phyloP scores from a whole-genome alignment of 2,329 filamentous ascomycete species.

The Beauveria sp. region DNA sequence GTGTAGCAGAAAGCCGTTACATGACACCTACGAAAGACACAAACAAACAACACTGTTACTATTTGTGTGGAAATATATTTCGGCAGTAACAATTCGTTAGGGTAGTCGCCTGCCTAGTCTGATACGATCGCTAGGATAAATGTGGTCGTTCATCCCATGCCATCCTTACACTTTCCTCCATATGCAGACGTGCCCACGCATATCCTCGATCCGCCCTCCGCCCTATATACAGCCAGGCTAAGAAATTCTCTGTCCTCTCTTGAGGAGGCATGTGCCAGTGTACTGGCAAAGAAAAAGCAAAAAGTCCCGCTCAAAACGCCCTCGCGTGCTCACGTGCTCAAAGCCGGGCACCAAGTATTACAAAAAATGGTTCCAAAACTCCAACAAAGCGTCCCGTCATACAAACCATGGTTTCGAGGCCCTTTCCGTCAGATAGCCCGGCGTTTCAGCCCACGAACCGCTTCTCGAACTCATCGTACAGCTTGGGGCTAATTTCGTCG shows the following conservation, averaged over 20 bases:
- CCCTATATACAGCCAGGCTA: neutral
- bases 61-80: neutral
- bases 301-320: conserved; percentile 7
- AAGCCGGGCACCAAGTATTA: neutral
- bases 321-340: neutral
- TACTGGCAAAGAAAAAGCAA: neutral
- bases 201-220: neutral
- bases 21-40: neutral
- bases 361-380: neutral
- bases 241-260: neutral
- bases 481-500: conserved; percentile 89
- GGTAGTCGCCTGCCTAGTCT: neutral
- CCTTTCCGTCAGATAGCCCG: too few relatives aligned
- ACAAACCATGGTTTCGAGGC: neutral
- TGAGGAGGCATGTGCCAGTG: neutral
- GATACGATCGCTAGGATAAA: neutral
- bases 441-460: conserved; percentile 46
- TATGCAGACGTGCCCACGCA: neutral
- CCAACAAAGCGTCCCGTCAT: neutral
- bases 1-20: too few relatives aligned
- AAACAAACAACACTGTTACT: neutral
- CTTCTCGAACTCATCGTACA: conserved; percentile 74
- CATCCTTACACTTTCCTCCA: neutral
- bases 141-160: neutral
- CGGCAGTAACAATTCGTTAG: neutral